Conservation (phyloP, 371 early-diverging fungal genomes). For the Coemansia sp. region DNA sequence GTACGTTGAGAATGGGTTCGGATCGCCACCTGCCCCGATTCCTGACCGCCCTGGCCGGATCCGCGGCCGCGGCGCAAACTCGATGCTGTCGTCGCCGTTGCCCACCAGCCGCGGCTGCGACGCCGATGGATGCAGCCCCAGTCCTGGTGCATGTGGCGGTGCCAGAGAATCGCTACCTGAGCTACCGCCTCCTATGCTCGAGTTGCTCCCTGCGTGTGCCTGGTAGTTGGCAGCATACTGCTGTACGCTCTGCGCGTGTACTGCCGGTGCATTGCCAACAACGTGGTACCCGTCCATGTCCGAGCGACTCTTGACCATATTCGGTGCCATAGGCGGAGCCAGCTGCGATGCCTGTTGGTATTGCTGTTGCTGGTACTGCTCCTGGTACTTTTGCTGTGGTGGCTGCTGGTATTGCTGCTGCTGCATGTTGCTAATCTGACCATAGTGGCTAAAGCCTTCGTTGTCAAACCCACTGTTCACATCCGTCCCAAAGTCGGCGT, state of each 20-base stretch:
- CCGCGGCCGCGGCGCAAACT: slow-evolving; percentile 39
- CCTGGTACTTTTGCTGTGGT: neutral
- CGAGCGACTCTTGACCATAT: slow-evolving; percentile 4
- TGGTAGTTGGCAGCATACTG: slow-evolving; percentile 12
- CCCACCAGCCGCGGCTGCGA: slow-evolving; percentile 44
- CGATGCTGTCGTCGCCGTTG: slow-evolving; percentile 17
- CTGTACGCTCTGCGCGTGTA: slow-evolving; percentile 13
- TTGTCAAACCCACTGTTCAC: slow-evolving; percentile 44
- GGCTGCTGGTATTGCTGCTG: neutral
- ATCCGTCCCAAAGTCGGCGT: slow-evolving; percentile 34
- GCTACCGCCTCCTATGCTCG: slow-evolving; percentile 18
- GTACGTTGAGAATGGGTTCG: slow-evolving; percentile 48
- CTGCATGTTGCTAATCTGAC: slow-evolving; percentile 14
- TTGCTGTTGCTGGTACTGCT: neutral
- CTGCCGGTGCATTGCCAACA: neutral
- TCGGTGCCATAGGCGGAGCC: slow-evolving; percentile 1
- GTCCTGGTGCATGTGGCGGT: slow-evolving; percentile 14
- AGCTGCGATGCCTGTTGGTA: neutral
- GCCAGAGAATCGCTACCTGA: slow-evolving; percentile 36
- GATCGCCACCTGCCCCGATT: slow-evolving; percentile 18
- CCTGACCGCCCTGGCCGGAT: slow-evolving; percentile 38
- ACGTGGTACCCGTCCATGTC: slow-evolving; percentile 5
- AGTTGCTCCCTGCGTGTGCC: slow-evolving; percentile 6
- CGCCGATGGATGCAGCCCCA: slow-evolving; percentile 36
- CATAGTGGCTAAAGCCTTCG: slow-evolving; percentile 42